A percentile compares a stretch with the other conserved stretches of the same genome.
phyloP scores from a whole-genome alignment of 257 asterid genomes.

The Petunia secreta region DNA sequence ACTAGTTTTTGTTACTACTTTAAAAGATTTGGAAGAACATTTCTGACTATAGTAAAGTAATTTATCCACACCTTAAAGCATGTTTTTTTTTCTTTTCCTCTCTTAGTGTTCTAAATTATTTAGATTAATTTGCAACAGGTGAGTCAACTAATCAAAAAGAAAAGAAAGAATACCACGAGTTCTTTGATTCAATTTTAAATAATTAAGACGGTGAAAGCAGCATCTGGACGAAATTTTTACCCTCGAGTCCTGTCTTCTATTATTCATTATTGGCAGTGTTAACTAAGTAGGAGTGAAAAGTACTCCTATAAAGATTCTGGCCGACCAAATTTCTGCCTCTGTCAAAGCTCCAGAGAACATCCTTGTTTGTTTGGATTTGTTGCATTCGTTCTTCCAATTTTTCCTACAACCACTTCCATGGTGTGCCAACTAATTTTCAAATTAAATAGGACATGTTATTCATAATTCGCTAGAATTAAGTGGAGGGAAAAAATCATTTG shows the following conservation, averaged over 20 bases:
- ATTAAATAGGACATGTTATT: background rate
- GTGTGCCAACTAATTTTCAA: background rate
- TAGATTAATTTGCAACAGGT: background rate
- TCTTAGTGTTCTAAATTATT: background rate
- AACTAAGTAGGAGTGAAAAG: background rate
- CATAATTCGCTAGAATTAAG: background rate
- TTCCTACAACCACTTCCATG: background rate
- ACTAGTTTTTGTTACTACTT: background rate
- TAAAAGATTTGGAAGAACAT: slow-evolving; percentile 6
- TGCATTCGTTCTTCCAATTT: no score
- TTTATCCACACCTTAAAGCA: background rate
- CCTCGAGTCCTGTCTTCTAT: background rate
- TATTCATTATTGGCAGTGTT: background rate
- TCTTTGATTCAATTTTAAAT: background rate
- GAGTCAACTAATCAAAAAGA: background rate
- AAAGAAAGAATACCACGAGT: background rate
- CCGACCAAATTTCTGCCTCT: no score
- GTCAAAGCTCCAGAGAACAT: no score
- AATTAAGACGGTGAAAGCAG: background rate
- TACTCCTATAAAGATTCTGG: no score
- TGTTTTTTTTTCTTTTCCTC: background rate
- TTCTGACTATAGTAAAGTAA: background rate
- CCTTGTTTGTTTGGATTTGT: no score
- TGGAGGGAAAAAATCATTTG: background rate
- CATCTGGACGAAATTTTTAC: no score